Conservation (phyloP, 2,329 filamentous ascomycete species). For the Monilinia laxa region DNA sequence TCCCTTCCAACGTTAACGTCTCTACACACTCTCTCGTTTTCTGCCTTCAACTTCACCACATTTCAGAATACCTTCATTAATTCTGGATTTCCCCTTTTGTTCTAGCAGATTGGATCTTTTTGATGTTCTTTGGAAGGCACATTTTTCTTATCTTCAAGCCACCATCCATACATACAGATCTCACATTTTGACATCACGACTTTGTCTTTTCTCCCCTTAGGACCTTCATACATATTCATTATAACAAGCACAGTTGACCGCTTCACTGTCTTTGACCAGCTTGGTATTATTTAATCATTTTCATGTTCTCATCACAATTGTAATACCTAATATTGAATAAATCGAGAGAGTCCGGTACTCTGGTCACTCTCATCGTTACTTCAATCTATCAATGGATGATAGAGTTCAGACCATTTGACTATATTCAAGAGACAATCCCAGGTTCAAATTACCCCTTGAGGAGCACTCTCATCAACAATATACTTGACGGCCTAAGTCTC, state of each 20-base stretch:
- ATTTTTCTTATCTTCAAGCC: conserved; percentile 7
- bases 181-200: conserved; percentile 11
- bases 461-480: neutral
- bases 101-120: conserved; percentile 10
- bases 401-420: neutral
- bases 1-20: too few relatives aligned
- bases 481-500: conserved; percentile 3
- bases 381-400: conserved; percentile 1
- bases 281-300: conserved; percentile 25
- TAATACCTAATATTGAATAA: conserved; percentile 34
- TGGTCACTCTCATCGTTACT: conserved; percentile 1
- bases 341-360: conserved; percentile 34
- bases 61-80: neutral
- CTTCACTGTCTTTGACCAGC: conserved; percentile 39
- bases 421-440: neutral
- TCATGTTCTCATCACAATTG: conserved; percentile 24
- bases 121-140: neutral
- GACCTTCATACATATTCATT: conserved; percentile 17
- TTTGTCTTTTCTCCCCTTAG: conserved; percentile 3
- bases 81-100: neutral
- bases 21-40: conserved; percentile 1
- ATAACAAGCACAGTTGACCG: conserved; percentile 35
- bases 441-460: neutral
- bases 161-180: neutral
- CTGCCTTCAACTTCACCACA: neutral